Conservation (phyloP, 225 moss, liverwort and hornwort species). For the Bryum argenteum region DNA sequence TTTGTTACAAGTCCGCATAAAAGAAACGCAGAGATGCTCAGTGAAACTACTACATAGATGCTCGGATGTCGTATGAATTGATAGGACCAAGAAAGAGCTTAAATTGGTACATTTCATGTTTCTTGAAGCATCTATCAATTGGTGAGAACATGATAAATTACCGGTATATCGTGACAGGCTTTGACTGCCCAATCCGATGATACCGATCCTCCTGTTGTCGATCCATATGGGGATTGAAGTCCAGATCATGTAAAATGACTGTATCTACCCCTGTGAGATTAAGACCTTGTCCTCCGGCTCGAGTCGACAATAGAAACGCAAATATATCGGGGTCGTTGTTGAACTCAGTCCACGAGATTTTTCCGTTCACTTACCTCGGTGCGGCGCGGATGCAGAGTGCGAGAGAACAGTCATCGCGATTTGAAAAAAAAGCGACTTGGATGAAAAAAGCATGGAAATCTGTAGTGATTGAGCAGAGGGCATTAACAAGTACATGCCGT, state of each 20-base stretch:
- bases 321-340: no score
- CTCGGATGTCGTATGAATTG: neutral
- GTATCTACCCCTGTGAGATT: no score
- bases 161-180: conserved; percentile 93
- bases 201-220: conserved; percentile 98
- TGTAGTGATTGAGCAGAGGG: conserved; percentile 13
- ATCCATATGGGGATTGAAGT: conserved; percentile 99
- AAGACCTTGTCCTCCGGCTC: no score
- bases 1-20: conserved; percentile 75
- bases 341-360: no score
- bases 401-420: conserved; percentile 14
- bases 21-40: no score
- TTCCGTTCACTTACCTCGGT: no score
- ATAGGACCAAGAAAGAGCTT: conserved; percentile 16
- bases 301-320: no score
- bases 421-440: neutral
- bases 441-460: conserved; percentile 10
- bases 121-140: neutral
- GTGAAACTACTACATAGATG: neutral
- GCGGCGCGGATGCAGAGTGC: conserved; percentile 39
- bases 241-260: no score
- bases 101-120: conserved; percentile 1
- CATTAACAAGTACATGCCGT: conserved; percentile 64
- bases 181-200: conserved; percentile 92
- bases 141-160: conserved; percentile 25